Percentiles rank a stretch among this genome's conserved stretches.
Conservation (phyloP, 345 rosid species). For the Citrus medica region DNA sequence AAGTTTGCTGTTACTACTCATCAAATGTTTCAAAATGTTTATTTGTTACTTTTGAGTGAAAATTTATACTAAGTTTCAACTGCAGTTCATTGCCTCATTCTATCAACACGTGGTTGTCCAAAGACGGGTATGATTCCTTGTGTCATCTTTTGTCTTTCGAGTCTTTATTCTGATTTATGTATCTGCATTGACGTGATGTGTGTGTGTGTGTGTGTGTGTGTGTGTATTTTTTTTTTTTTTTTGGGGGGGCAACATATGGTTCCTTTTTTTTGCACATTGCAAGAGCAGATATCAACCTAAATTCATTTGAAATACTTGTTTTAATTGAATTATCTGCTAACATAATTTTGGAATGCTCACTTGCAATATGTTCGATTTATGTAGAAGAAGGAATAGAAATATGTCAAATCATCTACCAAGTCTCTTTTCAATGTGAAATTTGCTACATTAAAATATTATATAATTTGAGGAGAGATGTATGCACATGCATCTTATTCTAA, state of each 20-base stretch:
- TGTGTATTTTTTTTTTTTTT: no score
- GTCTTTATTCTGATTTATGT: neutral
- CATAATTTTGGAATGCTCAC: neutral
- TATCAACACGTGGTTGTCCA: constrained; percentile 91
- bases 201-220: no score
- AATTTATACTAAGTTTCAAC: constrained; percentile 14
- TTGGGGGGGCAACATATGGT: neutral
- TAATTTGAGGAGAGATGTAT: neutral
- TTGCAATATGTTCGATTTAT: neutral
- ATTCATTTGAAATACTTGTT: neutral
- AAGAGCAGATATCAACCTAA: neutral
- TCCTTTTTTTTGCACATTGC: neutral
- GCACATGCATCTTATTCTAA: neutral
- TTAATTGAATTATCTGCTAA: neutral
- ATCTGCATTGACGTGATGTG: neutral
- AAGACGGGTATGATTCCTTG: constrained; percentile 64
- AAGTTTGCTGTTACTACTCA: neutral
- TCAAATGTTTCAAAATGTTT: neutral
- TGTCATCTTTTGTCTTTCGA: neutral
- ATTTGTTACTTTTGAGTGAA: constrained; percentile 2
- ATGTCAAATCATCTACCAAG: neutral
- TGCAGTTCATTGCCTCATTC: constrained; percentile 88
- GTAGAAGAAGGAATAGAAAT: neutral
- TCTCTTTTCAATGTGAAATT: neutral
- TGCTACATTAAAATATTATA: neutral